Conservation (phyloP, 305 asterid genomes). For the Ilex paraguariensis region DNA sequence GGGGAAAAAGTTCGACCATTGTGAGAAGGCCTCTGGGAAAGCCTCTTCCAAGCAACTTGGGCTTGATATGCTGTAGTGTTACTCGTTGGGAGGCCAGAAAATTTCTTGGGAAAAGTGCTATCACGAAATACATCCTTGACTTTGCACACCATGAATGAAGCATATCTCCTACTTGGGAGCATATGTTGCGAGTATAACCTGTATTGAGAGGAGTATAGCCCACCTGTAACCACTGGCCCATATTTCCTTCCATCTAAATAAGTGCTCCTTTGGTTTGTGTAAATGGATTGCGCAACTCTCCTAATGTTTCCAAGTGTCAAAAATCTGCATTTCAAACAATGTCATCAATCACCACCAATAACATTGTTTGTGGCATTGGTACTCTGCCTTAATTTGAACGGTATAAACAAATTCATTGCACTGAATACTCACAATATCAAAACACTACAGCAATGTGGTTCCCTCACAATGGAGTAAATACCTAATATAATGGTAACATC, state of each 20-base stretch:
- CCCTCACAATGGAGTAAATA: background rate
- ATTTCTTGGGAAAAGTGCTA: background rate
- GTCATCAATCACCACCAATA: background rate
- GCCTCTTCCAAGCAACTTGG: conserved; percentile 16
- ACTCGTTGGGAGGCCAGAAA: conserved; percentile 1
- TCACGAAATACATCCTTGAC: background rate
- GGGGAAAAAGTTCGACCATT: conserved; percentile 5
- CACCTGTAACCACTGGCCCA: background rate
- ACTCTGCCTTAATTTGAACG: background rate
- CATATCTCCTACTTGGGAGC: background rate
- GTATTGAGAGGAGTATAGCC: background rate
- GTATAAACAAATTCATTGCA: background rate
- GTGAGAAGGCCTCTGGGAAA: background rate
- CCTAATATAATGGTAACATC: no score
- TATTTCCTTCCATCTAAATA: conserved; percentile 1
- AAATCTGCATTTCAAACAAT: conserved; percentile 8
- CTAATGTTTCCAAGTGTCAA: conserved; percentile 12
- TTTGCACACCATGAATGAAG: conserved; percentile 2
- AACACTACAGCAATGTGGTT: background rate
- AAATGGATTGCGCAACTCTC: conserved; percentile 9
- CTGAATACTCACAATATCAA: background rate
- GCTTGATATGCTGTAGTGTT: conserved; percentile 10
- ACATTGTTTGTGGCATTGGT: background rate
- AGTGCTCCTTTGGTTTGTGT: background rate
- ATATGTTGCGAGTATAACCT: conserved; percentile 10